A percentile compares a stretch with the other conserved stretches of the same genome.
Conservation (phyloP, 228 moss, liverwort and hornwort species). For the Sphagnum fallax region DNA sequence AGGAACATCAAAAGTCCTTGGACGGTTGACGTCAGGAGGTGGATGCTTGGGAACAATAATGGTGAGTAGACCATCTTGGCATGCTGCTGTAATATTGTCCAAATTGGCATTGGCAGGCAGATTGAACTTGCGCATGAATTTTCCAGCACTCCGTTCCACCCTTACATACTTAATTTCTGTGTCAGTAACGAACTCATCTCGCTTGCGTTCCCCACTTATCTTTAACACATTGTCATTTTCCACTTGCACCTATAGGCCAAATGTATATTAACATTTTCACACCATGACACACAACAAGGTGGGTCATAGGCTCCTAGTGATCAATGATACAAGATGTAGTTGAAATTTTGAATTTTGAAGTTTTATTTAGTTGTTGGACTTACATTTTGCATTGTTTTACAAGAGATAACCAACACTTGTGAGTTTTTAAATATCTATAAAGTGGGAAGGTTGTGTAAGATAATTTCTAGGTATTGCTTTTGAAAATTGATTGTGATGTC, state of each 20-base stretch:
- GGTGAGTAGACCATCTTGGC: constrained; percentile 76
- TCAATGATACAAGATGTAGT: no score
- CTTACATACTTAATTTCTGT: constrained; percentile 70
- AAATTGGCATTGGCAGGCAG: constrained; percentile 57
- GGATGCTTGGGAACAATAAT: constrained; percentile 72
- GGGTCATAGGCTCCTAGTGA: no score
- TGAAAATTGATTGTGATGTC: no score
- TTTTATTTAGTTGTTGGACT: no score
- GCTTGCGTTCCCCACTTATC: constrained; percentile 62
- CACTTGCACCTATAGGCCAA: constrained; percentile 56
- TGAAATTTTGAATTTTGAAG: no score
- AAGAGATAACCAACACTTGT: no score
- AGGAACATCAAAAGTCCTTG: constrained; percentile 68
- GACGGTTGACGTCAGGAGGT: constrained; percentile 49
- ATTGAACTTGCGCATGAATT: constrained; percentile 80
- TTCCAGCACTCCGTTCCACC: constrained; percentile 69
- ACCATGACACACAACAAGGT: no score
- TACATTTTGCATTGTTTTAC: no score
- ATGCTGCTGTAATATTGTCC: constrained; percentile 72
- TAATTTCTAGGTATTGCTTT: no score
- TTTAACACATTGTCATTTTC: constrained; percentile 73
- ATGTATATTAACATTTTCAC: no score
- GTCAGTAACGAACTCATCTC: constrained; percentile 59
- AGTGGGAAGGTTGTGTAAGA: no score
- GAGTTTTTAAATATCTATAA: no score